Evolutionary conservation across 2,329 filamentous ascomycete species (phyloP), one percentile per base, ranked within the genome.

Genomic region (Leptographium wingfieldii): DNA sequence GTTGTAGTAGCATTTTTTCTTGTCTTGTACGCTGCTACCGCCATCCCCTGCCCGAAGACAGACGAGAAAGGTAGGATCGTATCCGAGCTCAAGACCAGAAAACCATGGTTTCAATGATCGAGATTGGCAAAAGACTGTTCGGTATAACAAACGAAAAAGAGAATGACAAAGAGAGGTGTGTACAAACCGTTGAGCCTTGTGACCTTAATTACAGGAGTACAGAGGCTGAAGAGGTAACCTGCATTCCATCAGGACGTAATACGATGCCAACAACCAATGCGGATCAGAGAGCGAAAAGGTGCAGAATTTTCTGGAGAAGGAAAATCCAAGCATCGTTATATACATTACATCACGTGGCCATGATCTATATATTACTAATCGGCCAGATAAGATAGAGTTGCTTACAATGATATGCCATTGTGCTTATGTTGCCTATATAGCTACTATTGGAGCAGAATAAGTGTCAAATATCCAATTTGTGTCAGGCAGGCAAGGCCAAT

Each of bases 51-150:
- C 27, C 35, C 19, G 16, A 38, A 59, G 60, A 57, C 46, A 35
- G 12, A 43, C 63, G 68, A 64, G 64, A 22, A 62, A 68, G 67
- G 19, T 56, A 49, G 49, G 58, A 61, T 40, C 69, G 63, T 59
- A 64, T 63, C 64, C 65, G 67, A 65, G 68, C 72, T 73, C 72
- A 70, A 73, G 72, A 72, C 70, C 70, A 71, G 58, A 61, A 61
- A 58, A 64, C 62, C 48, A 25, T 19, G 16, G 51, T 49, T 61
- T 60, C 59, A 62, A 67, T 70, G 68, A 68, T 61, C 72, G 72
- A 73, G 71, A 70, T 69, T 69, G 71, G 71, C 67, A 71, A 63
- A 69, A 73, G 71, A 73, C 70, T 9, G 57, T 12, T 27, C 6
- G 55, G 33, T 25, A n/a, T n/a, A 57, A 33, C 25, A 38, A 25